Evolutionary conservation across 129 eudicot genomes (phyloP).

Genomic region (Dittrichia graveolens): DNA sequence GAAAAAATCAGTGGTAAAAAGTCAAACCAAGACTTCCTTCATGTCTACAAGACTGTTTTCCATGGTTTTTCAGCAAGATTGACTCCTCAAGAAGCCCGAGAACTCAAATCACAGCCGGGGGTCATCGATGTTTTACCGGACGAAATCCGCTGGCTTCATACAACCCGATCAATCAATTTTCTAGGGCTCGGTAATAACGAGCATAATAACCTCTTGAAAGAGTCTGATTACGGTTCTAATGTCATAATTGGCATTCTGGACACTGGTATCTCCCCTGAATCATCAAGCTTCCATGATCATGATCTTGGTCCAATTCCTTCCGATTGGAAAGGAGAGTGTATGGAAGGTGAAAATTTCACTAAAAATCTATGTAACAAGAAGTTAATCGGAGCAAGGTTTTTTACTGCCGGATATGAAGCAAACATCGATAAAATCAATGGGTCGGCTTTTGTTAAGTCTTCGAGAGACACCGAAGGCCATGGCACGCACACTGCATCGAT

Average conservation of each 20-base stretch:
- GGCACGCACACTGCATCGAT: slow-evolving; percentile 94
- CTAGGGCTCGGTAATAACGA: slow-evolving; percentile 50
- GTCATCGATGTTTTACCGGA: slow-evolving; percentile 70
- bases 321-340: slow-evolving; percentile 83
- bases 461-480: slow-evolving; percentile 75
- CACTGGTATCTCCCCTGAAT: slow-evolving; percentile 87
- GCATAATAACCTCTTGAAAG: slow-evolving; percentile 39
- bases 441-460: slow-evolving; percentile 31
- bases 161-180: slow-evolving; percentile 68
- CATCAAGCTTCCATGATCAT: slow-evolving; percentile 71
- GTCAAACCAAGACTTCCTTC: slow-evolving; percentile 42
- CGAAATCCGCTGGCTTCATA: slow-evolving; percentile 55
- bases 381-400: slow-evolving; percentile 73
- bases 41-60: slow-evolving; percentile 71
- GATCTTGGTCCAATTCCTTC: slow-evolving; percentile 75
- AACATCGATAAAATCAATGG: slow-evolving; percentile 17
- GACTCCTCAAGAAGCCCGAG: slow-evolving; percentile 57
- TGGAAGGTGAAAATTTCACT: slow-evolving; percentile 55
- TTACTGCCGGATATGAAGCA: slow-evolving; percentile 49
- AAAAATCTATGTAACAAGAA: slow-evolving; percentile 64
- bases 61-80: slow-evolving; percentile 82
- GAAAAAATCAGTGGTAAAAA: neutral
- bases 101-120: slow-evolving; percentile 40
- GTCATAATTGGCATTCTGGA: slow-evolving; percentile 76
- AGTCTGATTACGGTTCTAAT: slow-evolving; percentile 73